Conservation (phyloP, 2,329 filamentous ascomycete species). For the Colletotrichum sojae region DNA sequence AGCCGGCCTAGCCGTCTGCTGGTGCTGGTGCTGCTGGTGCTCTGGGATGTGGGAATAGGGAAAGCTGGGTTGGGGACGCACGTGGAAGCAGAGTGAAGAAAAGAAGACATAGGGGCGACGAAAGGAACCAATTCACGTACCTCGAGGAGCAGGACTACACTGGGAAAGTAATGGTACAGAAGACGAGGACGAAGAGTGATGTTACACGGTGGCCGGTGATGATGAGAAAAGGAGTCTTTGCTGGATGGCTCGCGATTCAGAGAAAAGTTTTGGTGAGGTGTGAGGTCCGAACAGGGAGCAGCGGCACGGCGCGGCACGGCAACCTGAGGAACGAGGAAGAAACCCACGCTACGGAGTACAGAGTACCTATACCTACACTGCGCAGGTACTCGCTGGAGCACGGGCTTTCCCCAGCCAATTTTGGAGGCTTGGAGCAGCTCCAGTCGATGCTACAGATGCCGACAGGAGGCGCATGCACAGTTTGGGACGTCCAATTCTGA, state of each 20-base stretch:
- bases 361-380: too few species aligned
- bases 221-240: slow-evolving; percentile 22
- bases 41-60: slow-evolving; percentile 8
- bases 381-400: background rate
- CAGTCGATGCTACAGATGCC: background rate
- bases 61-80: slow-evolving; percentile 4
- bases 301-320: slow-evolving; percentile 22
- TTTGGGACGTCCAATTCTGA: slow-evolving; percentile 4
- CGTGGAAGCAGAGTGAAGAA: background rate
- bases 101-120: background rate
- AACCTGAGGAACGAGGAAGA: slow-evolving; percentile 39
- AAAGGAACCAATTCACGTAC: slow-evolving; percentile 31
- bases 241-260: background rate
- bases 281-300: slow-evolving; percentile 18
- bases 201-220: slow-evolving; percentile 37
- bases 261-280: slow-evolving; percentile 41
- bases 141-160: slow-evolving; percentile 39
- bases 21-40: slow-evolving; percentile 11
- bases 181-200: slow-evolving; percentile 55
- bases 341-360: background rate
- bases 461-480: too few species aligned
- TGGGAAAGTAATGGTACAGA: slow-evolving; percentile 41
- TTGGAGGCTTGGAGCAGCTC: background rate
- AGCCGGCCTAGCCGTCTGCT: slow-evolving; percentile 16
- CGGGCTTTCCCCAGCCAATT: background rate